phyloP scores from a whole-genome alignment of 73 alveolate species.

The Loxodes magnus region DNA sequence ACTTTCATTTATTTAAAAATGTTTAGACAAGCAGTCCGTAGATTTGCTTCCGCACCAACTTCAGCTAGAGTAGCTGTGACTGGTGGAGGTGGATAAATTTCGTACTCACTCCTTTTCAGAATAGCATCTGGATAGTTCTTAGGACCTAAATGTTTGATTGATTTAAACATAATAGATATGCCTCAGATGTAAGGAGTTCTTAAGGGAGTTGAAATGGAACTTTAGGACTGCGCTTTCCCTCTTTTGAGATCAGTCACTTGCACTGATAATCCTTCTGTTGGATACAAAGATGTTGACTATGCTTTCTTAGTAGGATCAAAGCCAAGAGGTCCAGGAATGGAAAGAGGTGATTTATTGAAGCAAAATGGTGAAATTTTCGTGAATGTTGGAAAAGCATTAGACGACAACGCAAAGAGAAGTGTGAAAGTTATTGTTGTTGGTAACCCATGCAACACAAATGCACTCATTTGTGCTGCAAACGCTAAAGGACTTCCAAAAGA shows the following conservation, averaged over 20 bases:
- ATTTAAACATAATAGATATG: not conserved
- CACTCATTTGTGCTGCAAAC: slow-evolving; percentile 77
- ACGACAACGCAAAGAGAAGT: slow-evolving; percentile 71
- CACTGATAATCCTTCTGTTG: slow-evolving; percentile 74
- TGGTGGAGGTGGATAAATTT: slow-evolving; percentile 64
- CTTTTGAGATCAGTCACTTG: slow-evolving; percentile 67
- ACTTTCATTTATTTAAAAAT: too few relatives aligned
- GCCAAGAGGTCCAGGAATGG: slow-evolving; percentile 99
- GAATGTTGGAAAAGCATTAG: slow-evolving; percentile 56
- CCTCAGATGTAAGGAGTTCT: slow-evolving; percentile 14
- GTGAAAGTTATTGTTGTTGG: slow-evolving; percentile 91
- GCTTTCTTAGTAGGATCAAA: slow-evolving; percentile 92
- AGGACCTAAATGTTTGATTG: not conserved
- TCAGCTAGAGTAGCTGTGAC: slow-evolving; percentile 58
- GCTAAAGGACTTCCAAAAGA: slow-evolving; percentile 82
- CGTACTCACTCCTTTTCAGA: slow-evolving; percentile 47
- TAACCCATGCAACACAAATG: slow-evolving; percentile 97
- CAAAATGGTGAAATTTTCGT: slow-evolving; percentile 60
- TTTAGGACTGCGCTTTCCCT: slow-evolving; percentile 96
- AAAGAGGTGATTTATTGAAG: slow-evolving; percentile 93
- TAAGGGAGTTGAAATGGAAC: slow-evolving; percentile 79
- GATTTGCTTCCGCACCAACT: too few relatives aligned
- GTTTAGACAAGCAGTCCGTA: too few relatives aligned
- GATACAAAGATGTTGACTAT: slow-evolving; percentile 88
- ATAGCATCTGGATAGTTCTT: slow-evolving; percentile 18